Evolutionary conservation across 1,284 basidiomycete genomes (phyloP).

Genomic region (Boletus semigastroideus): DNA sequence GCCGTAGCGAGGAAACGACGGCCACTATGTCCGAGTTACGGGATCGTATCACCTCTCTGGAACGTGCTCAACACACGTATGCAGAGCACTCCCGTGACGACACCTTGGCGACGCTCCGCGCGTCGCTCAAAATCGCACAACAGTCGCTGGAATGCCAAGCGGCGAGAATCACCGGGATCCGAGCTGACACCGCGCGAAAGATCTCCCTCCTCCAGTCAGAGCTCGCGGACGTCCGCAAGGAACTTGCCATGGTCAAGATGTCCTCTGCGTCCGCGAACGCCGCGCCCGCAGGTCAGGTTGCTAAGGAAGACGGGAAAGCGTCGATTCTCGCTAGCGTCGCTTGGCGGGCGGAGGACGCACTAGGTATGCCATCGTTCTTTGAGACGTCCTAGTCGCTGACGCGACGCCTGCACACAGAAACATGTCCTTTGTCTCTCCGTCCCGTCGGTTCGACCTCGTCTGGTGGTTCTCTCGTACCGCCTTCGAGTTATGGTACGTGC

Average conservation of each 20-base stretch:
- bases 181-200: slow-evolving; percentile 22
- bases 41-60: slow-evolving; percentile 13
- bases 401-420: neutral
- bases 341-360: neutral
- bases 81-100: slow-evolving; percentile 7
- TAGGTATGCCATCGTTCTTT: slow-evolving; percentile 10
- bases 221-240: slow-evolving; percentile 10
- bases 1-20: neutral
- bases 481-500: slow-evolving; percentile 6
- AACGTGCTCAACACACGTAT: slow-evolving; percentile 8
- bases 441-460: neutral
- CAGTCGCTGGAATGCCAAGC: slow-evolving; percentile 15
- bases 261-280: neutral
- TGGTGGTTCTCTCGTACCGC: neutral
- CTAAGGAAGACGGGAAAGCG: slow-evolving; percentile 5
- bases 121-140: slow-evolving; percentile 7
- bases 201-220: slow-evolving; percentile 19
- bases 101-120: slow-evolving; percentile 1
- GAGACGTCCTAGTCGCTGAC: slow-evolving; percentile 1
- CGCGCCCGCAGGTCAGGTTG: neutral
- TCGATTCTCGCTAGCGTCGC: slow-evolving; percentile 1
- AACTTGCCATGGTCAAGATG: slow-evolving; percentile 14
- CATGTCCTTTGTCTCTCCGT: neutral
- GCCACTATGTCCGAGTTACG: neutral
- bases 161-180: slow-evolving; percentile 18